Base-by-base conservation (phyloP, 805 yeast genomes). In the Hanseniaspora occidentalis region DNA sequence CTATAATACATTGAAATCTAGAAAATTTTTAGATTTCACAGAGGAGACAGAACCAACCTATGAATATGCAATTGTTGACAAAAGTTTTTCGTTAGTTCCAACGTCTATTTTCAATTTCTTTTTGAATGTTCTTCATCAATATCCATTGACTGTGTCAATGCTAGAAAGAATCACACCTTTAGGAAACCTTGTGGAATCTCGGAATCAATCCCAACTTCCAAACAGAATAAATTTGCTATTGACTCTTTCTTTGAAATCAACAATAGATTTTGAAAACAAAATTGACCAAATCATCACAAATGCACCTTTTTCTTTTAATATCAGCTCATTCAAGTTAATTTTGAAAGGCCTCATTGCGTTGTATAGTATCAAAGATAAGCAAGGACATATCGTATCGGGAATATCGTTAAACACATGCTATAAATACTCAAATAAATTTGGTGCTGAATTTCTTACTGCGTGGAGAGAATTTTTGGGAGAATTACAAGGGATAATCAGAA, bases 101-200 rank as follows among this genome's bases (percentile, higher is more conserved):
- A 33, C 21, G 22, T 47, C 54, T 5, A 22, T 52, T 1, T 57
- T 58, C 35, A 54, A 54, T 26, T 46, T 35, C 9, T 58, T 50
- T 37, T 43, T 58, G 27, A 36, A 17, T 5, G 35, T 57, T 4
- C 21, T 58, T 11, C 27, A 42, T 6, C 23, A 42, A 2, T 31
- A 39, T 10, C 33, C 29, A 1, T 17, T 56, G 6, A 44, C 50
- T 3, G 36, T 37, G 20, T 42, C 51, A 11, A 36, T 47, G 14
- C 35, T 51, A 10, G 61, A 58, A 43, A 48, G 43, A 37, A 46
- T 57, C 4, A 53, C 51, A 13, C 61, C 63, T 2, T 45, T 56
- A 24, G 48, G 60, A 16, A 54, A 53, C 29, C 41, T 57, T 3
- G 37, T 51, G 1, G 22, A 21, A 4, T 39, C 36, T 19, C 52